phyloP scores from a whole-genome alignment of 441 rosid species.

The Pelargonium australe region DNA sequence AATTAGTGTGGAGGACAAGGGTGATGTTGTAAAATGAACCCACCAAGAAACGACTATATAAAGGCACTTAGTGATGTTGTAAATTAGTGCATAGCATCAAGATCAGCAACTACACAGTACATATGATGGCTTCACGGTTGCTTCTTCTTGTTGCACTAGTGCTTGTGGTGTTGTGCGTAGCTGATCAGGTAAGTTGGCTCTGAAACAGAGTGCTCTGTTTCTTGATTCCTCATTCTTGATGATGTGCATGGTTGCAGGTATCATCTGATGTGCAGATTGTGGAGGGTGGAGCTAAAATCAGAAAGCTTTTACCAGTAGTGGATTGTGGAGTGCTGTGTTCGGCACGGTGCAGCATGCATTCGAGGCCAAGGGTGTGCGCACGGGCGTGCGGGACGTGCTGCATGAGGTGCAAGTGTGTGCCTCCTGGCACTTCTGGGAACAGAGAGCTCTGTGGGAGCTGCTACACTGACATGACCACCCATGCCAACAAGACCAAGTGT shows the following conservation, averaged over 20 bases:
- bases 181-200: not conserved
- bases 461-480: not conserved
- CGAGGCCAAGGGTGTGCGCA: not conserved
- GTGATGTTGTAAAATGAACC: constrained; percentile 18
- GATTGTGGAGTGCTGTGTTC: constrained; percentile 2
- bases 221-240: no score
- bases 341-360: not conserved
- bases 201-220: no score
- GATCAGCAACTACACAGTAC: no score
- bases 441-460: constrained; percentile 8
- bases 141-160: constrained; percentile 15
- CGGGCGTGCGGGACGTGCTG: not conserved
- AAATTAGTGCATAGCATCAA: not conserved
- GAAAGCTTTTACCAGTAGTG: constrained; percentile 28
- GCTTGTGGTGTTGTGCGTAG: not conserved
- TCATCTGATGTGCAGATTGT: constrained; percentile 26
- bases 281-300: constrained; percentile 22
- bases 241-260: constrained; percentile 10
- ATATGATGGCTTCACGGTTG: constrained; percentile 23
- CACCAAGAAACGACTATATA: constrained; percentile 20
- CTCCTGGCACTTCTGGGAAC: constrained; percentile 1
- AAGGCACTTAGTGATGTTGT: not conserved
- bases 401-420: not conserved
- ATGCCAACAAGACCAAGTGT: not conserved
- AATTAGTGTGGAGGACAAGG: constrained; percentile 10